A percentile compares a stretch with the other conserved stretches of the same genome.
phyloP scores from a whole-genome alignment of 495 filamentous ascomycete species.

The Pseudoneurospora amorphoporcata region DNA sequence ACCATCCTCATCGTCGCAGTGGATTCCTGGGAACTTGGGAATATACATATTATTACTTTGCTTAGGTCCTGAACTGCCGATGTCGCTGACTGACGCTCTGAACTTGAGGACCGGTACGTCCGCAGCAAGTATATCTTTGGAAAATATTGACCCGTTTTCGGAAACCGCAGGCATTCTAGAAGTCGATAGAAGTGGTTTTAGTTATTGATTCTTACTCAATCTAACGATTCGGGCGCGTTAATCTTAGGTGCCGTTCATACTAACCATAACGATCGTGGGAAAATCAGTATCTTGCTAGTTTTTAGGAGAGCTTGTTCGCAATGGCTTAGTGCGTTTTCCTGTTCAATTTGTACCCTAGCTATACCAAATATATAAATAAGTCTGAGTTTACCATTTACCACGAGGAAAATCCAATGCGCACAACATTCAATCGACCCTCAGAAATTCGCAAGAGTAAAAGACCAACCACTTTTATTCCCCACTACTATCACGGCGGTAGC shows the following conservation, averaged over 20 bases:
- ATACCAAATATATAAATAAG: too few relatives aligned
- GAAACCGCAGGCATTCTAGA: not conserved
- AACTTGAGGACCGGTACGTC: not conserved
- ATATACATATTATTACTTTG: not conserved
- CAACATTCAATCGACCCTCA: too few relatives aligned
- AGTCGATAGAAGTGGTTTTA: not conserved
- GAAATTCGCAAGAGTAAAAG: too few relatives aligned
- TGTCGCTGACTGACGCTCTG: not conserved
- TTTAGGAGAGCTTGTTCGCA: not conserved
- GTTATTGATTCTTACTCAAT: not conserved
- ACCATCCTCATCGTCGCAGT: not conserved
- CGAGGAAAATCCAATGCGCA: too few relatives aligned
- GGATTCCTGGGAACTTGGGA: not conserved
- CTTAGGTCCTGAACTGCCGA: not conserved
- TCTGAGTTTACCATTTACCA: too few relatives aligned
- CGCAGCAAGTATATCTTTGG: not conserved
- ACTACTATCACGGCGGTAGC: too few relatives aligned
- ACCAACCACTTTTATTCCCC: too few relatives aligned
- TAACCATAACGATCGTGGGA: not conserved
- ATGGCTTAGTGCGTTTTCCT: too few relatives aligned
- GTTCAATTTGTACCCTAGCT: too few relatives aligned
- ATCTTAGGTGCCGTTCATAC: not conserved
- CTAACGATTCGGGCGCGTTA: not conserved
- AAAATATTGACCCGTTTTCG: not conserved
- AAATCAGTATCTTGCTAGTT: not conserved